Base-by-base conservation (phyloP, 1,139 yeast genomes). In the Saccharomyces hybrid region DNA sequence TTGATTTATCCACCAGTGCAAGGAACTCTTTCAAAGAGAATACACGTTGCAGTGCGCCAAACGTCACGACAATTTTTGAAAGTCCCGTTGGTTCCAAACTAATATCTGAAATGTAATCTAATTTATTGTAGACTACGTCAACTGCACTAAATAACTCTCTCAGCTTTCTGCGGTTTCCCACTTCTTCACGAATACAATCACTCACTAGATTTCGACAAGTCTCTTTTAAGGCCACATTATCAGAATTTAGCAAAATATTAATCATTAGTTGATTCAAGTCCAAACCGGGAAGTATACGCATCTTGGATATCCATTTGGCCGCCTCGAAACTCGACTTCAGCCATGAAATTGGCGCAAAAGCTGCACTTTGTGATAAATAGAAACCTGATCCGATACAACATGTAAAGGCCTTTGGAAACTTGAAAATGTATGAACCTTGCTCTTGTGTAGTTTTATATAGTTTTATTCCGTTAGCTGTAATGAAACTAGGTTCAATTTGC, bases 271-370 rank as follows among this genome's bases (percentile, higher is more conserved):
- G 76, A 61, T 78, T 76, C 1, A 73, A 68, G 59, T 84, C 80
- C 48, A 73, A 62, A 5, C 61, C 73, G 0, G 88, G 86, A 2
- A 80, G 51, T 1, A 81, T 61, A 0, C 73, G 66, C 56, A 81
- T 83, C n/a, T 72, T 68, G 1, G 69, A 57, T n/a, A 82, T 61
- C 87, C 87, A 83, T 42, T 67, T 64, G 51, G 78, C 81, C 0
- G 81, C 81, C 32, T 76, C 79, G 0, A 73, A 25, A 0, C 83
- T 79, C 56, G 74, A 68, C 3, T 73, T 65, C 9, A 84, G 63
- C 90, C 90, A 85, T n/a, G 72, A 67, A n/a, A 67, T 63, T 0
- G 85, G 75, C 0, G 86, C 85, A 67, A 84, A 77, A 56, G 77
- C 76, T 1, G 78, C 80, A 49, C 76, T 76, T 65, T 84, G 87